Evolutionary conservation across 306 rosid genomes (phyloP).

Genomic region (Fragaria iinumae): DNA sequence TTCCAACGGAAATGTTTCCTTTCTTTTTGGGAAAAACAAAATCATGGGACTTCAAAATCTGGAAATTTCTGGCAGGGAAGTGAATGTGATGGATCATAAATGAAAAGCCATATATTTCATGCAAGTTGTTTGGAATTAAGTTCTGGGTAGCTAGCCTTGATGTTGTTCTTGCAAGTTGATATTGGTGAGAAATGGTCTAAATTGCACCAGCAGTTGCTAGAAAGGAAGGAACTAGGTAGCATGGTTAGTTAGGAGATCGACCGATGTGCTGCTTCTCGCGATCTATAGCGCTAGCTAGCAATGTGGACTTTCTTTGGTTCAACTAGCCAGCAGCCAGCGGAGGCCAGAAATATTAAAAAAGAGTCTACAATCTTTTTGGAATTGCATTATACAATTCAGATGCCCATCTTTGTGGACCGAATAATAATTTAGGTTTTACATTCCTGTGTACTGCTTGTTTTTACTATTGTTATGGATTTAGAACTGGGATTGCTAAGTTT

Average conservation of each 20-base stretch:
- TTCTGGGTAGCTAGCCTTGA: background rate
- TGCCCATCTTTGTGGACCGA: slow-evolving; percentile 17
- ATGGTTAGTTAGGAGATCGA: background rate
- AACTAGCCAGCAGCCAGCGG: slow-evolving; percentile 5
- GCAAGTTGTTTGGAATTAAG: background rate
- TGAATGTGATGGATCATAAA: background rate
- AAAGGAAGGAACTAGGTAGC: background rate
- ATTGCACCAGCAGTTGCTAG: background rate
- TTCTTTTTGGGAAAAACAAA: background rate
- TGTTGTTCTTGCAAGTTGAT: background rate
- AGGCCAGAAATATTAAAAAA: background rate
- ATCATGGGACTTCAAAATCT: background rate
- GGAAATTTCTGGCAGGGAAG: background rate
- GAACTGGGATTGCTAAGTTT: background rate
- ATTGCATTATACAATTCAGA: background rate
- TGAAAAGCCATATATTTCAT: background rate
- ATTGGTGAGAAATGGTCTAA: background rate
- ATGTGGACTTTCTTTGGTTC: background rate
- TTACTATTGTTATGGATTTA: background rate
- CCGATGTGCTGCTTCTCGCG: background rate
- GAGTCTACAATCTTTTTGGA: background rate
- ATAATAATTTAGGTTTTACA: background rate
- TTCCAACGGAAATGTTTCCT: background rate
- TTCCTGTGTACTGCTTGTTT: background rate
- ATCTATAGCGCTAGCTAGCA: background rate